Base-by-base conservation (phyloP, 1,284 basidiomycete species). In the Cutaneotrichosporon sp. region DNA sequence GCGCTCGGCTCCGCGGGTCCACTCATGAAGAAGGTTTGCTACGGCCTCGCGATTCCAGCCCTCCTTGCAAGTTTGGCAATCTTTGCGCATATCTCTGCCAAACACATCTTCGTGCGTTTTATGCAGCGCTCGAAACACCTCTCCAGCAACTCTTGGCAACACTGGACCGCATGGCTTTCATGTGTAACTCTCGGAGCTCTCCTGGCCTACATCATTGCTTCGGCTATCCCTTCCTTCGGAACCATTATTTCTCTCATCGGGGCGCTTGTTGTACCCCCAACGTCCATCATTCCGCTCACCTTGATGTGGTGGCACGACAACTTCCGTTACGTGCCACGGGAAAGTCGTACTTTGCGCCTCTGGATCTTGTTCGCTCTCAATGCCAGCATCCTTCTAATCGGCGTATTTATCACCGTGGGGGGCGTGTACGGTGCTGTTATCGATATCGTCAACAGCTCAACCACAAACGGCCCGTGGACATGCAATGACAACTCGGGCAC, bases 21-120 rank as follows among this genome's bases (percentile, higher is more conserved):
- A 8, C 27, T 63, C 27, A 47, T 61, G 49, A 63, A 63, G 57
- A 62, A 64, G 53, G 47, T 75, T 47, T 62, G 63, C 17, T 75
- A 75, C 58, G 72, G 72, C 22, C 60, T 76, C 38, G 70, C 67
- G 14, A 47, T 75, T 20, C 70, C 69, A 0, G 70, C 63, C 14
- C 60, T 75, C 3, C 43, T 54, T 22, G 55, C 48, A n/a, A 35
- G 41, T 8, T 37, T 57, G 8, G 49, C 49, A 16, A 57, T 57
- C 31, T 57, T 41, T 49, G 43, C 52, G 47, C 44, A 55, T 41
- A 51, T 68, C 51, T 35, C 44, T 14, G 46, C 53, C 32, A 61
- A 61, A 48, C 47, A 55, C 52, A 39, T 70, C 43, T 70, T 74
- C 39, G 70, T 74, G 25, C 59, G 65, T 31, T 11, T 67, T 17